phyloP scores from a whole-genome alignment of 305 asterid genomes.

The Fraxinus ornus region DNA sequence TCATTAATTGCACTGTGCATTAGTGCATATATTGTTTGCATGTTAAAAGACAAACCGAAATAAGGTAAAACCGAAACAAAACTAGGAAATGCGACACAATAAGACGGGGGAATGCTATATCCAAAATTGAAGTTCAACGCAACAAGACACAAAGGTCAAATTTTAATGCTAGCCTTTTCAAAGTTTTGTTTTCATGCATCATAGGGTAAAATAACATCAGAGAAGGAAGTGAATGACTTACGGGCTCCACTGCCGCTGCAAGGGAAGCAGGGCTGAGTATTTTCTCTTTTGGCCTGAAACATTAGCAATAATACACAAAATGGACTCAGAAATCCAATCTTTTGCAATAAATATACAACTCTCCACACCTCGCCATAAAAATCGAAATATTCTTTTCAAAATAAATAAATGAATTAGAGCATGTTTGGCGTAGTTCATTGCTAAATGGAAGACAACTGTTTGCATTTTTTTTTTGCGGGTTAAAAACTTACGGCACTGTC shows the following conservation, averaged over 20 bases:
- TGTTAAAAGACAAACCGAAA: not conserved
- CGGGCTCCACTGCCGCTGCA: slow-evolving; percentile 89
- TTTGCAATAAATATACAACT: not conserved
- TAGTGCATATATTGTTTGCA: not conserved
- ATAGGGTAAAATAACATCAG: not conserved
- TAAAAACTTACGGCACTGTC: slow-evolving; percentile 65
- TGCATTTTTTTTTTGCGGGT: not conserved
- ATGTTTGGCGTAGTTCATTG: not conserved
- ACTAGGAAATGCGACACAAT: not conserved
- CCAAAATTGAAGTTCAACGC: not conserved
- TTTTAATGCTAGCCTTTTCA: not conserved
- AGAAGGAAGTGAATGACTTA: slow-evolving; percentile 37
- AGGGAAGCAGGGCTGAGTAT: slow-evolving; percentile 93
- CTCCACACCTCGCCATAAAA: not conserved
- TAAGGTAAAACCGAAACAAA: not conserved
- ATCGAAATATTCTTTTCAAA: not conserved
- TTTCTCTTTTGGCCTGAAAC: slow-evolving; percentile 80
- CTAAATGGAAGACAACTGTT: not conserved
- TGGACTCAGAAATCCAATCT: not conserved
- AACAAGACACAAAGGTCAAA: not conserved
- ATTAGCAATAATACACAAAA: not conserved
- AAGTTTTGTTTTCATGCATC: not conserved
- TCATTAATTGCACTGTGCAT: not conserved
- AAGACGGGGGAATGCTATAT: not conserved
- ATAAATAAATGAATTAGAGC: not conserved